These are phyloP conservation scores for Geranium incanum DNA, from an alignment of 441 rosid species.

Conservation along the genomic window DNA sequence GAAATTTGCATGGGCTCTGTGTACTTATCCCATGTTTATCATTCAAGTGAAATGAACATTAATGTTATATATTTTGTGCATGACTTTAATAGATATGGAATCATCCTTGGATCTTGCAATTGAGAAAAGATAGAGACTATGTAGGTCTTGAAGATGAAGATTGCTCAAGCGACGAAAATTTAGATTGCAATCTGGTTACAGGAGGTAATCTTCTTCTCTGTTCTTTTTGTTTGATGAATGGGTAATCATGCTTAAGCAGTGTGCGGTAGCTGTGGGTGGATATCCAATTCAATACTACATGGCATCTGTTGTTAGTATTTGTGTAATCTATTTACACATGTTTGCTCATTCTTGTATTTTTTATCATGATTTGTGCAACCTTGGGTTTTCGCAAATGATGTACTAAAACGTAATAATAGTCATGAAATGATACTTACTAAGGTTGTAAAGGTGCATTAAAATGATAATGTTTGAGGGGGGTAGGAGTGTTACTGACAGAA, in stretches of 20 bases:
- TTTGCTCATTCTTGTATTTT: not conserved
- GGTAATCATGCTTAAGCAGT: not conserved
- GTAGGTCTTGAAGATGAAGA: slow-evolving; percentile 78
- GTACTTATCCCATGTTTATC: not conserved
- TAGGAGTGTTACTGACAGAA: not conserved
- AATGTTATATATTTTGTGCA: not conserved
- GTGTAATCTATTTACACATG: not conserved
- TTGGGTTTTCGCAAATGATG: not conserved
- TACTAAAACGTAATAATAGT: not conserved
- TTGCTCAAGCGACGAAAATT: slow-evolving; percentile 93
- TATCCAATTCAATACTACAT: not conserved
- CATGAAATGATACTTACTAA: not conserved
- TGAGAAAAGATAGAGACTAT: slow-evolving; percentile 70
- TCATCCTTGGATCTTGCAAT: slow-evolving; percentile 97
- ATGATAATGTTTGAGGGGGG: not conserved
- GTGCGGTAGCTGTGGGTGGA: not conserved
- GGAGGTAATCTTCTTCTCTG: slow-evolving; percentile 54
- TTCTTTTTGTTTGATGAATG: slow-evolving; percentile 11
- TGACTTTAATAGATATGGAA: slow-evolving; percentile 75
- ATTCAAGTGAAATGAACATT: not conserved
- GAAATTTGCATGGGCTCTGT: not conserved
- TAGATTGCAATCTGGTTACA: slow-evolving; percentile 54
- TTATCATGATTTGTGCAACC: not conserved
- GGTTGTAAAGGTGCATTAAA: not conserved
- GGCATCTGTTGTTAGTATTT: not conserved